Evolutionary conservation across 2,329 filamentous ascomycete genomes (phyloP), one percentile per base, ranked within the genome.

Genomic region (Colletotrichum sojae): DNA sequence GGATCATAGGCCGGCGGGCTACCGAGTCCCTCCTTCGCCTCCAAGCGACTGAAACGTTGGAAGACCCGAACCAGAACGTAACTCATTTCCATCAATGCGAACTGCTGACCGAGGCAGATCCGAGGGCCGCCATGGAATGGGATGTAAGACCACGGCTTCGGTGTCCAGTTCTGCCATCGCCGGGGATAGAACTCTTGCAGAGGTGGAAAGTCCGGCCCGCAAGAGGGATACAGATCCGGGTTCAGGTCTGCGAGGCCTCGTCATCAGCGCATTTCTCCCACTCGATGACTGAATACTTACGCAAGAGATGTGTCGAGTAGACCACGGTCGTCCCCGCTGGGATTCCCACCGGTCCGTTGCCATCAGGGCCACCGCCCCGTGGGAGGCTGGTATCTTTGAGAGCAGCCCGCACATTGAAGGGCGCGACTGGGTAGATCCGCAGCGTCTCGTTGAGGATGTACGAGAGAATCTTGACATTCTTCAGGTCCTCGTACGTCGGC

Each of bases 371-470:
- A 87, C 73, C 9, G 79, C 78, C 15, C 85, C 82, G 71, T 82
- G 94, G 93, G 1, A 97, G 86, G 0, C 89, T 92, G 2, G 93
- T 95, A 80, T 95, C 91, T 67, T 84, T 85, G 13, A 94, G 84
- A 12, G 93, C 88, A 40, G 90, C 83, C 70, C 94, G 90, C 60
- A 94, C 86, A 80, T 95, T 96, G 83, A 92, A 92, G 1, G 94
- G 93, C 1, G 95, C 92, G 15, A 89, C 86, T 0, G 93, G 93
- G 78, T 95, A 94, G 6, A 95, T 80, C 9, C 93, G 90, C 69
- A 95, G 86, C 0, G 89, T 92, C 81, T 97, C 94, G 80, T 93
- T 92, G 73, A 96, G 85, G 49, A 92, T 81, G 73, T 91, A 84
- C 77, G 89, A 83, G 63, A 96, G 87, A 78, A 95, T 97, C 74